Conservation (phyloP, 164 flowering plant genomes). For the Santalum album region DNA sequence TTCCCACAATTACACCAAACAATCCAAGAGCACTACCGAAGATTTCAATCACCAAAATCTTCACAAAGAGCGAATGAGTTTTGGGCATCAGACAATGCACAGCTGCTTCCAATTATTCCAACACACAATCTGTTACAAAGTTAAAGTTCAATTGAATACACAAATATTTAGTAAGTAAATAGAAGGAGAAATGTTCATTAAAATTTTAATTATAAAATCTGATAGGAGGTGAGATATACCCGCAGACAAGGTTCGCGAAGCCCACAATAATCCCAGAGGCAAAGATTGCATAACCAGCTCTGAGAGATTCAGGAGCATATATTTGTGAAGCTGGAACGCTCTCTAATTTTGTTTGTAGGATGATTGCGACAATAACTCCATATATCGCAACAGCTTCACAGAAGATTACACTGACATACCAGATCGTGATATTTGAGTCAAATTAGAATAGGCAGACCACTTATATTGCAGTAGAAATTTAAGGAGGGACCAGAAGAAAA, state of each 20-base stretch:
- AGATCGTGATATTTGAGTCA: not conserved
- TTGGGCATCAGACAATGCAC: slow-evolving; percentile 97
- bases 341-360: slow-evolving; percentile 91
- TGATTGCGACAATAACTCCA: slow-evolving; percentile 97
- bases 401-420: slow-evolving; percentile 71
- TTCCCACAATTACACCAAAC: slow-evolving; percentile 97
- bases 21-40: slow-evolving; percentile 95
- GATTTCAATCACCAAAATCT: slow-evolving; percentile 93
- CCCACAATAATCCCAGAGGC: slow-evolving; percentile 96
- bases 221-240: slow-evolving; percentile 31
- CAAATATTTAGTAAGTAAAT: not conserved
- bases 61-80: slow-evolving; percentile 92
- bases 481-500: too few relatives aligned
- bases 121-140: slow-evolving; percentile 64
- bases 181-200: too few relatives aligned
- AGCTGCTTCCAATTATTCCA: slow-evolving; percentile 97
- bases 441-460: not conserved
- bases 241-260: slow-evolving; percentile 95
- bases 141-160: not conserved
- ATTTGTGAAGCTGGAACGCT: slow-evolving; percentile 72
- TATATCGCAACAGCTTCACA: slow-evolving; percentile 99
- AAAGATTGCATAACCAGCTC: slow-evolving; percentile 97
- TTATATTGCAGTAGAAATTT: not conserved
- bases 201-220: not conserved
- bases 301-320: slow-evolving; percentile 73